Base-by-base conservation (phyloP, 129 eudicot genomes). In the Sambucus nigra region DNA sequence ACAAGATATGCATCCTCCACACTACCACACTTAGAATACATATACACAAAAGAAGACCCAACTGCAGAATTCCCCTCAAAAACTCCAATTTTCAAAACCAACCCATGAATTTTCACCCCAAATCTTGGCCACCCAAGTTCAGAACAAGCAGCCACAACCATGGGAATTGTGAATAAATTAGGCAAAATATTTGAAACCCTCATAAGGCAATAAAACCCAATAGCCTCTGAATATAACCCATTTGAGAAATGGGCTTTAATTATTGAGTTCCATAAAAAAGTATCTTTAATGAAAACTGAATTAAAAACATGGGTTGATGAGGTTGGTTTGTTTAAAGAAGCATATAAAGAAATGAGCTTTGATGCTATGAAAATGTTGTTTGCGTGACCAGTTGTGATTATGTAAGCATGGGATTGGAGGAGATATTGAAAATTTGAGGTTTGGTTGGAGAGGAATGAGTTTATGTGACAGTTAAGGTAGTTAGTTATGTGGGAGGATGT, bases 21-120 rank as follows among this genome's bases (percentile, higher is more conserved):
- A 59, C 38, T 13, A 32, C 94, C 87, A 56, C 92, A 78, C 70
- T 78, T 88, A 10, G 92, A 78, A 52, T 88, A 88, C 84, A 84
- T 69, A 47, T 73, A 80, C 47, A 88, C 76, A 33, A 84, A 78
- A 6, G 92, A 84, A 39, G 80, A 60, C 49, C 87, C 85, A 57
- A 68, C 62, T 0, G 94, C 94, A 7, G 72, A 62, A 46, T 66
- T 72, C 5, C 55, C 67, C 17, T 47, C 13, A 58, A 88, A 68
- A 51, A 72, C 32, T 16, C 79, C 77, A 31, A 63, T 7, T 78
- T 80, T 84, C n/a, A 57, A 49, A 50, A 73, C 82, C 76, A 80
- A 68, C 18, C 87, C 84, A 73, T 88, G 94, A 49, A 80, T 25
- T 25, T 9, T 26, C 56, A 44, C 51, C 9, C 92, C 94, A 38